Conservation (phyloP, 2,329 filamentous ascomycete genomes). For the Cryphonectria japonica region DNA sequence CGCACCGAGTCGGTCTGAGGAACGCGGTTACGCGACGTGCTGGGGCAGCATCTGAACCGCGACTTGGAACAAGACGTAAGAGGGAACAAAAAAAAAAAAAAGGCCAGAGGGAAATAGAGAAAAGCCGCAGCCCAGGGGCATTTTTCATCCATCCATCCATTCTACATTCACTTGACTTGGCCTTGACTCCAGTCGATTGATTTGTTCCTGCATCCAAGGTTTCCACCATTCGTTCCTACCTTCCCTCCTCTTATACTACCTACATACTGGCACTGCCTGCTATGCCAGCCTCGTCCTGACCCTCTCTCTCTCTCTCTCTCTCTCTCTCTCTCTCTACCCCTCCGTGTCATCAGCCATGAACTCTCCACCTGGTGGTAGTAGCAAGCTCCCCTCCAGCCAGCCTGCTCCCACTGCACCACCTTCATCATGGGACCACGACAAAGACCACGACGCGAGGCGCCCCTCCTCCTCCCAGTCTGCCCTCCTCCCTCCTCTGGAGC, state of each 20-base stretch:
- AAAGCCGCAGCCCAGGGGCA: slow-evolving; percentile 17
- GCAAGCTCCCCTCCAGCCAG: slow-evolving; percentile 18
- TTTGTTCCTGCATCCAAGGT: not conserved
- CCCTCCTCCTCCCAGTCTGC: slow-evolving; percentile 58
- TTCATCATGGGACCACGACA: slow-evolving; percentile 41
- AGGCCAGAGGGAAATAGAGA: slow-evolving; percentile 7
- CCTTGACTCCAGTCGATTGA: not conserved
- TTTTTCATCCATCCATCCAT: not conserved
- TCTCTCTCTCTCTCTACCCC: not conserved
- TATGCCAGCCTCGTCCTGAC: slow-evolving; percentile 1
- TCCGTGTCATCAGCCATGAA: slow-evolving; percentile 21
- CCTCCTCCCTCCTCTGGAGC: slow-evolving; percentile 79
- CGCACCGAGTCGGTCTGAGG: slow-evolving; percentile 22
- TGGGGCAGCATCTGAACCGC: slow-evolving; percentile 22
- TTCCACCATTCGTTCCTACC: not conserved
- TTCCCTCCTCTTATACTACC: not conserved
- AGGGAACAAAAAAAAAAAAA: not conserved
- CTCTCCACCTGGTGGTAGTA: slow-evolving; percentile 24
- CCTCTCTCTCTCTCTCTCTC: not conserved
- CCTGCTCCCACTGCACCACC: slow-evolving; percentile 30
- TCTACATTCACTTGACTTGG: not conserved
- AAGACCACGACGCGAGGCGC: slow-evolving; percentile 51
- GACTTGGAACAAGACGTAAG: slow-evolving; percentile 22
- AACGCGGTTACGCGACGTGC: slow-evolving; percentile 31
- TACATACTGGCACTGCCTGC: not conserved